These are phyloP conservation scores for Spizellomyces punctatus DNA, from an alignment of 192 early-diverging fungal species.

Conservation along the genomic window DNA sequence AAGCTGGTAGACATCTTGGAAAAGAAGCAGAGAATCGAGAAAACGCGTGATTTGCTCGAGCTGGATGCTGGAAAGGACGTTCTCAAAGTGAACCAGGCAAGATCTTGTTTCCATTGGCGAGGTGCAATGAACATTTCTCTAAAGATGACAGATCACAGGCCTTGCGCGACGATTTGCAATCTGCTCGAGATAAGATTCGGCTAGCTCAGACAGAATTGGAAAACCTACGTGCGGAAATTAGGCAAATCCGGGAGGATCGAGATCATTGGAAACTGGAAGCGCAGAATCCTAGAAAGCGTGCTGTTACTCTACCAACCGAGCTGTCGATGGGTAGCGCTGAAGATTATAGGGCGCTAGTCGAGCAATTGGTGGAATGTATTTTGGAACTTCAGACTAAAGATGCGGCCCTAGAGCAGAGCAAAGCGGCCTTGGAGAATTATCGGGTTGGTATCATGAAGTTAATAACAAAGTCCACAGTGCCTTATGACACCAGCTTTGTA, in stretches of 20 bases:
- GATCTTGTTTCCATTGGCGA: neutral
- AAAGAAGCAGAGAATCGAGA: constrained; percentile 23
- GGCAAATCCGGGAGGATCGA: constrained; percentile 15
- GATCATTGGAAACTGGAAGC: constrained; percentile 28
- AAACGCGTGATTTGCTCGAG: constrained; percentile 16
- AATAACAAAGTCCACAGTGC: neutral
- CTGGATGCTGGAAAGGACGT: constrained; percentile 17
- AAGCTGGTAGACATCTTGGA: constrained; percentile 38
- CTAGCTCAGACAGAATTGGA: constrained; percentile 15
- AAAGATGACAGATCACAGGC: neutral
- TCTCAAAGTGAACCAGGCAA: constrained; percentile 16
- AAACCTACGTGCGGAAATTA: constrained; percentile 7
- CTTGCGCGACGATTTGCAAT: constrained; percentile 28
- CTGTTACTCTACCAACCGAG: constrained; percentile 36
- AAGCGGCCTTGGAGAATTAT: constrained; percentile 36
- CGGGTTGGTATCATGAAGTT: constrained; percentile 18
- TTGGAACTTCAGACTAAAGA: constrained; percentile 42
- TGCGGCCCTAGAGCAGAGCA: constrained; percentile 23
- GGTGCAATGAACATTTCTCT: constrained; percentile 19
- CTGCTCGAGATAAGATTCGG: constrained; percentile 8
- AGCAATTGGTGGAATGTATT: constrained; percentile 49
- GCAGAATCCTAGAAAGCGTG: constrained; percentile 19
- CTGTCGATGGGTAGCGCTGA: constrained; percentile 29
- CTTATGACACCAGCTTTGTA: constrained; percentile 1
- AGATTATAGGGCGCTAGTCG: constrained; percentile 43